Base-by-base conservation (phyloP, 805 yeast genomes). In the Blastobotrys terrestris region DNA sequence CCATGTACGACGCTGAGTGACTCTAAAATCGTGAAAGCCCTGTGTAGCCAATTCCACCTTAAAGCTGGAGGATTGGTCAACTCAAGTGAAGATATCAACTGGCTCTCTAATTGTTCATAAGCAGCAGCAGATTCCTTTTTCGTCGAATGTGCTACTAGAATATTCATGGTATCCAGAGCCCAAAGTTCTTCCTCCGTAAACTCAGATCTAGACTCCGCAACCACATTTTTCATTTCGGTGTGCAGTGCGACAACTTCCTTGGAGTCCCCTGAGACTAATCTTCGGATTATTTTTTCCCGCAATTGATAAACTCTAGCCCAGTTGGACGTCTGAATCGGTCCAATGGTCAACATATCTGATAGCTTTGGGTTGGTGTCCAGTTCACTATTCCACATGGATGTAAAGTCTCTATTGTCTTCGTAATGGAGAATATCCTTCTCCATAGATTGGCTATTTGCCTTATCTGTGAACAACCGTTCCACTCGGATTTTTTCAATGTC, bases 321-420 rank as follows among this genome's bases (percentile, higher is more conserved):
- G 6, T 42, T 26, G 13, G 57, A 57, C n/a, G 60, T 57, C 31
- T 56, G 55, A 3, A 51, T 53, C 2, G 68, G 70, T n/a, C 70
- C 64, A 44, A 60, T 26, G 2, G 64, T 52, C 31, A 57, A 60
- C 11, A 53, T 54, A 1, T 58, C 57, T 14, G 67, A 62, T 2
- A 59, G 46, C 1, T 53, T 49, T 1, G 59, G 52, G n/a, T 55
- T 62, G 41, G 69, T 69, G 44, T 69, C 69, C 35, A 68, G 63
- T 13, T 78, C 81, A 59, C 76, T 67, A 50, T 78, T 77, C 79
- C 82, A 81, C 48, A 82, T 60, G 6, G 79, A 75, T 3, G 65
- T 69, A 51, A 70, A 66, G 60, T 87, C 94, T 52, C 92, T 73
- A 58, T 83, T 84, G 62, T 87, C 92, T 19, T 41, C 51, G 18